These are phyloP conservation scores for Naganishia sp. DNA, from an alignment of 1,284 basidiomycete species.

Conservation along the genomic window DNA sequence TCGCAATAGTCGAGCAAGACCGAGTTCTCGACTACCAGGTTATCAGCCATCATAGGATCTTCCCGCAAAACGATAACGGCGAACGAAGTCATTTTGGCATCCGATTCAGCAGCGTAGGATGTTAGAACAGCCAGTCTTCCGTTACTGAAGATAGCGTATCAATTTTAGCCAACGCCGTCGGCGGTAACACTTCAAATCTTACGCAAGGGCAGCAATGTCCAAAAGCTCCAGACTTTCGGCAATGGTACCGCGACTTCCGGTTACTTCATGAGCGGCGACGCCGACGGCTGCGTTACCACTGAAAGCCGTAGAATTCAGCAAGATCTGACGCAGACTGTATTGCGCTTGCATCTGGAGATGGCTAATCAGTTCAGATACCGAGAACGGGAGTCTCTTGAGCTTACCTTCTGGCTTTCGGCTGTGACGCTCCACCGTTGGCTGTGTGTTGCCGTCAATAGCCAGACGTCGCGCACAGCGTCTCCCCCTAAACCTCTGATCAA, in stretches of 20 bases:
- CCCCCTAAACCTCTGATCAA: conserved; percentile 4
- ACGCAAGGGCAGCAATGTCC: conserved; percentile 13
- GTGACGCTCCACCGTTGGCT: conserved; percentile 27
- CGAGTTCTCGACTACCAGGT: conserved; percentile 7
- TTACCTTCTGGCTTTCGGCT: conserved; percentile 21
- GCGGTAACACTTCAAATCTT: background rate
- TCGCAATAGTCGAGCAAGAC: conserved; percentile 15
- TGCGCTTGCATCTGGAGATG: background rate
- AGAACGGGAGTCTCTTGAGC: background rate
- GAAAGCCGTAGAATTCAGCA: conserved; percentile 2
- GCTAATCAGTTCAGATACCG: background rate
- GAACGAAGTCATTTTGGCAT: background rate
- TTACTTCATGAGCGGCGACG: background rate
- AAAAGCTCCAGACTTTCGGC: conserved; percentile 10
- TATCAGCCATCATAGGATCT: conserved; percentile 22
- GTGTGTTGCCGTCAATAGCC: conserved; percentile 18
- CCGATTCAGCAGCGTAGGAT: background rate
- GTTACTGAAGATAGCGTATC: conserved; percentile 2
- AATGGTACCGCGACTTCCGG: background rate
- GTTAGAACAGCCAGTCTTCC: conserved; percentile 23
- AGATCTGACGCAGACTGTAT: conserved; percentile 17
- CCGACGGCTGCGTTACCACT: background rate
- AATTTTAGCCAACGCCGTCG: background rate
- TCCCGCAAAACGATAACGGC: conserved; percentile 22
- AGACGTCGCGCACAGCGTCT: conserved; percentile 21